Evolutionary conservation across 2,329 filamentous ascomycete species (phyloP), one percentile per base, ranked within the genome.

Genomic region (Purpureocillium takamizusanense): DNA sequence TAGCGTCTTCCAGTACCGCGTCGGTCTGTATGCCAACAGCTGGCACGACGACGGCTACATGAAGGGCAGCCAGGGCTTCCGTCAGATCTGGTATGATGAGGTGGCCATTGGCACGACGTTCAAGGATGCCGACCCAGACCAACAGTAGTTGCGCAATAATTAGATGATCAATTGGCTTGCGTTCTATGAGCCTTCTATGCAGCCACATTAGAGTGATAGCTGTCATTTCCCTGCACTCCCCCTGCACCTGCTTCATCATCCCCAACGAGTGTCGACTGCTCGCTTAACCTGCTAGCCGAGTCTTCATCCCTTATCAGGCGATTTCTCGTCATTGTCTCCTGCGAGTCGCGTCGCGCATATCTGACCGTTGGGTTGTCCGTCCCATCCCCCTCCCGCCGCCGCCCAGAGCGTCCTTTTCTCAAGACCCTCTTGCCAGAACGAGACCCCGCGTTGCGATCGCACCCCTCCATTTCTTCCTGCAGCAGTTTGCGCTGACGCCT

Each of bases 11-110:
- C 55, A 66, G 49, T 72, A 69, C 51, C 52, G 61, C 6, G 61
- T 70, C 11, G 69, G 69, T 0, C 50, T 72, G 25, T 72, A 73
- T 50, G 68, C 53, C 21, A 25, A 25, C 21, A 25, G 21, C 21
- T 25, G 21, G 21, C 21, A 67, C 41, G 67, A 72, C 42, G 54
- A 65, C 29, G 51, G 52, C 1, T 48, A 54, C 12, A 57, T 64
- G 51, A 53, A 55, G 34, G 66, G 65, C 1, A 59, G 43, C 13
- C 67, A 71, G 54, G 46, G 49, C 0, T 63, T 62, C 16, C 55
- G 69, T 9, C 59, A 69, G 52, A 49, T 71, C n/a, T 74, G 67
- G 65, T 69, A 62, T 45, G 69, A 72, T 44, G 61, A 70, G 55
- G 61, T 72, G 42, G 59, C 63, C 6, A 53, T 63, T 7, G 69